Evolutionary conservation across 2,329 filamentous ascomycete genomes (phyloP).

Genomic region (Cladobotryum protrusum): DNA sequence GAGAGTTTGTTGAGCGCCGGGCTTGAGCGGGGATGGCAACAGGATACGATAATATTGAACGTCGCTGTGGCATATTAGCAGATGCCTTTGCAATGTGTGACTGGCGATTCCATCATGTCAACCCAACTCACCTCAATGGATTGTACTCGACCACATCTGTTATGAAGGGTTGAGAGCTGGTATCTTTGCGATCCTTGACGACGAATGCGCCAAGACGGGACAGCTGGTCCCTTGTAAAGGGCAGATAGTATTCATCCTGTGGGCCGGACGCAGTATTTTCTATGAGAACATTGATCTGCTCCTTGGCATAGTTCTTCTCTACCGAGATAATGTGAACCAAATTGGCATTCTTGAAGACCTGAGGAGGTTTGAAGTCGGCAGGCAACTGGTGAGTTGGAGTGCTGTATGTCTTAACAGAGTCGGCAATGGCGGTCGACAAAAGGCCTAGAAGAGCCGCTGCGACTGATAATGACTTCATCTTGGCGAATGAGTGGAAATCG

Average conservation of each 20-base stretch:
- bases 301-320: conserved; percentile 86
- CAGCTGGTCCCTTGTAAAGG: conserved; percentile 72
- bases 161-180: conserved; percentile 58
- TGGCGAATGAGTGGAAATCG: conserved; percentile 21
- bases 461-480: conserved; percentile 40
- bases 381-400: conserved; percentile 45
- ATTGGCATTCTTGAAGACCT: conserved; percentile 91
- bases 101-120: neutral
- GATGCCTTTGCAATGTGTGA: neutral
- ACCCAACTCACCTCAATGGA: conserved; percentile 43
- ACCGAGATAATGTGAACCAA: conserved; percentile 83
- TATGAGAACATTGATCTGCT: conserved; percentile 88
- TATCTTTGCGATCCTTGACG: conserved; percentile 85
- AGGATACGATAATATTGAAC: conserved; percentile 79
- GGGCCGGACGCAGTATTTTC: conserved; percentile 76
- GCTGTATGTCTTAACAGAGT: conserved; percentile 43
- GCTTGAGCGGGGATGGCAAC: conserved; percentile 67
- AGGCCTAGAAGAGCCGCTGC: conserved; percentile 55
- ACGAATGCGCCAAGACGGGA: conserved; percentile 77
- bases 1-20: conserved; percentile 75
- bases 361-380: conserved; percentile 71
- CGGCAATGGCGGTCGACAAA: conserved; percentile 41
- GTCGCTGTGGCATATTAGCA: conserved; percentile 42
- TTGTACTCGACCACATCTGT: conserved; percentile 64
- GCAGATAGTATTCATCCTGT: conserved; percentile 86